Evolutionary conservation across 805 yeast genomes (phyloP), one percentile per base, ranked within the genome.

Genomic region (Schwanniomyces polymorphus): DNA sequence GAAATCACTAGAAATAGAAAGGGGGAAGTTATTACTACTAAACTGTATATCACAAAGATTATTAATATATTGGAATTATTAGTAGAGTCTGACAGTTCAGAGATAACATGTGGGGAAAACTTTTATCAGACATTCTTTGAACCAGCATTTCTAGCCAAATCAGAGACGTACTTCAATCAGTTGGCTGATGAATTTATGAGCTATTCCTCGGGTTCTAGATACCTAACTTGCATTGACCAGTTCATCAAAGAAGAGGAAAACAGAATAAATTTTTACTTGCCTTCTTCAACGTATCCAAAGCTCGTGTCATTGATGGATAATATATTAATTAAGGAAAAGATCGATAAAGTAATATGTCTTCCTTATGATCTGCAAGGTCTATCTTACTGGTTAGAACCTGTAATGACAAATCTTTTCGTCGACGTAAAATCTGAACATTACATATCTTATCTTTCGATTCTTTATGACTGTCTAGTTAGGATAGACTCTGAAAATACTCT

Each of bases 11-110:
- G 74, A 38, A 81, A 79, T 54, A 67, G 92, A 50, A 63, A 61
- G 37, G 77, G 77, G 12, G 84, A 83, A 7, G 76, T 75, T 23
- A 73, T 83, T 27, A 75, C 81, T 18, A 84, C 85, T 44, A 76
- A 81, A 27, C 76, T 78, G 61, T 62, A 82, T 28, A 76, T 90
- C 49, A 82, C 84, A 52, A 76, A 85, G 27, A 63, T 82, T 8
- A 76, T 89, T 12, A 74, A 72, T 37, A 88, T 91, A 91, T 75
- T 88, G 60, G 94, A 88, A 57, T 68, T 84, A 5, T 65, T 88
- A 29, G 65, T 74, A 4, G 86, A 81, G 47, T 52, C 53, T 9
- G 44, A 31, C n/a, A 51, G 43, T 8, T 53, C 57, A 21, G 71
- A 63, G n/a, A 46, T 56, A 17, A 58, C 49, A 33, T 61, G 67